Evolutionary conservation across 2,329 filamentous ascomycete genomes (phyloP).

Genomic region (Fragosphaeria purpurea): DNA sequence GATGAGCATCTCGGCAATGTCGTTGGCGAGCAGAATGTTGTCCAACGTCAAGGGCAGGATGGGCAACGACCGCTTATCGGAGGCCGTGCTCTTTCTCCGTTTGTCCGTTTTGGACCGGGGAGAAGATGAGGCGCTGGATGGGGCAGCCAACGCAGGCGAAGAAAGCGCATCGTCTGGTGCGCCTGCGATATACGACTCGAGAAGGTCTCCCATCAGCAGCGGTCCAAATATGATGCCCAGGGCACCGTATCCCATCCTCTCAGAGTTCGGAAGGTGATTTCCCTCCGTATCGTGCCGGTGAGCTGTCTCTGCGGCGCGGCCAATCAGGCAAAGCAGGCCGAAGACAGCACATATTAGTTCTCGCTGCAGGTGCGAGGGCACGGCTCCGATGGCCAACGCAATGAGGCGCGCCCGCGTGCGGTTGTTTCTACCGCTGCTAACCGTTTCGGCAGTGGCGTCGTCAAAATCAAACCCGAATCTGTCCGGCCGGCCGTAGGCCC

Average conservation of each 20-base stretch:
- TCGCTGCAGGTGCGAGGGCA: slow-evolving; percentile 49
- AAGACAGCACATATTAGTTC: slow-evolving; percentile 59
- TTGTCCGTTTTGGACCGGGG: slow-evolving; percentile 33
- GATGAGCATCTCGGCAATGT: slow-evolving; percentile 55
- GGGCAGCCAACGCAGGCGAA: slow-evolving; percentile 17
- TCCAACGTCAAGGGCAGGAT: slow-evolving; percentile 30
- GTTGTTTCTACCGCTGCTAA: slow-evolving; percentile 37
- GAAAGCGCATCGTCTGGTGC: slow-evolving; percentile 23
- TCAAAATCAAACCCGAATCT: slow-evolving; percentile 20
- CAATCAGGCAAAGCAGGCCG: slow-evolving; percentile 53
- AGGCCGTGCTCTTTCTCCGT: slow-evolving; percentile 9
- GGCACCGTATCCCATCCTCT: slow-evolving; percentile 54
- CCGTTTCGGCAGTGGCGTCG: slow-evolving; percentile 20
- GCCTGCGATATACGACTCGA: slow-evolving; percentile 41
- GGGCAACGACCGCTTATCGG: slow-evolving; percentile 12
- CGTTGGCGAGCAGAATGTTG: slow-evolving; percentile 48
- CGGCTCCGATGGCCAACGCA: slow-evolving; percentile 49
- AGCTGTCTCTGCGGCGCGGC: slow-evolving; percentile 42
- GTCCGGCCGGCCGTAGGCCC: slow-evolving; percentile 16
- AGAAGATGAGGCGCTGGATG: slow-evolving; percentile 28
- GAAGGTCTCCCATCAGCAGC: slow-evolving; percentile 47
- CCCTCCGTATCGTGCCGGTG: slow-evolving; percentile 42
- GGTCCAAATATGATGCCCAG: slow-evolving; percentile 58
- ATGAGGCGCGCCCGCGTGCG: slow-evolving; percentile 55
- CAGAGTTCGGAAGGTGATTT: slow-evolving; percentile 41